Evolutionary conservation across 164 flowering plant species (phyloP), one percentile per base, ranked within the genome.

Genomic region (Cinnamomum micranthum): DNA sequence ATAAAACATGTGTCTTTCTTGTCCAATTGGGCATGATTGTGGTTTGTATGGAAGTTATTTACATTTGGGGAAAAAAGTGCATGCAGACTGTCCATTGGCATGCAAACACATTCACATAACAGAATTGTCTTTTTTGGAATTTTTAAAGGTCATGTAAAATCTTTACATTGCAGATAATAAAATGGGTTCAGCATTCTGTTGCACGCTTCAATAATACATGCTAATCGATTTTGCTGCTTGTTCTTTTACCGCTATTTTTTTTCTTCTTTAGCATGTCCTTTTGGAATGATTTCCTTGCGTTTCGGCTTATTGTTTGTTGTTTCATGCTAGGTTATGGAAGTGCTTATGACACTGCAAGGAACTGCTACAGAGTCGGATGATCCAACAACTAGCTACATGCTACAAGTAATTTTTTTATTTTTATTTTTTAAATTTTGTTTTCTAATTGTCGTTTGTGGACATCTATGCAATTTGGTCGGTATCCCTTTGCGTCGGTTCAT

Each of bases 341-440:
- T 96, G 69, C 91, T 96, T 71, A 92, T 93, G 99, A 82, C 98
- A 33, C 71, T 96, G 82, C 99, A 96, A 90, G 97, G 96, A 82
- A 87, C 98, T 71, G 90, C 90, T 73, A 84, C 94, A 95, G 99
- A 96, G 81, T 68, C 95, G 20, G 99, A 96, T 85, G 99, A 96
- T 81, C 98, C 99, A 60, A 96, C 97, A 63, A 96, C 92, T 52
- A 96, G 99, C 81, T 96, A 96, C 88, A 96, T 96, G 99, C 85
- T 96, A 60, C 99, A 95, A 75, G 99, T 92, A 84, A 31, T 31
- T 31, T 31, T 31, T 76, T 85, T 58, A 22, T 66, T 73, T 27
- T 11, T 50, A 3, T 25, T 12, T 28, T 6, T 52, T 19, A 19
- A 13, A 17, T 14, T 64, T 23, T 67, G 6, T 25, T 25, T 25